Evolutionary conservation across 176 grass and related monocot species (phyloP).

Genomic region (Triticum monococcum): DNA sequence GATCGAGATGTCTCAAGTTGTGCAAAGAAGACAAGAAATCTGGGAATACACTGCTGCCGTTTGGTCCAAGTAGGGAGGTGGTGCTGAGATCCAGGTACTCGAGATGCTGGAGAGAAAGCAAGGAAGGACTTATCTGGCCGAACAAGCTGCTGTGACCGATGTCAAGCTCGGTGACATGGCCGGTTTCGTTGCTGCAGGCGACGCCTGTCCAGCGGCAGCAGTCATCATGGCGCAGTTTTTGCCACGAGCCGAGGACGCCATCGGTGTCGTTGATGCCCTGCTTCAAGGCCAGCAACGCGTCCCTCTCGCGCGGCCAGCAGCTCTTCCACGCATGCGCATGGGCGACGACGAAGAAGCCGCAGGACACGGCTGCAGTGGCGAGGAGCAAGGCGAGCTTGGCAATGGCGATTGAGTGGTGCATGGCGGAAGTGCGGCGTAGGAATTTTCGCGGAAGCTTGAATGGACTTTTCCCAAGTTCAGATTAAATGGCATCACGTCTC

Average conservation of each 20-base stretch:
- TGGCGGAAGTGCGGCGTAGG: neutral
- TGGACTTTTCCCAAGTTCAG: too few relatives aligned
- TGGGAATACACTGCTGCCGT: neutral
- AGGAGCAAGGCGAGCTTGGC: neutral
- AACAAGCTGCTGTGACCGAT: neutral
- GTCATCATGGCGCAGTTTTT: neutral
- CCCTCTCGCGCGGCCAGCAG: neutral
- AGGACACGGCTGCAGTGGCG: neutral
- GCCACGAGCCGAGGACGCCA: neutral
- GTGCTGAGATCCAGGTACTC: slow-evolving; percentile 27
- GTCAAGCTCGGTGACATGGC: neutral
- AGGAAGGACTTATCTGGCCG: slow-evolving; percentile 32
- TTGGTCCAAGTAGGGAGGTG: neutral
- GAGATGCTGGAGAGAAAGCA: slow-evolving; percentile 26
- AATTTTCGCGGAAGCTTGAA: too few relatives aligned
- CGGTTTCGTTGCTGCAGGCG: slow-evolving; percentile 13
- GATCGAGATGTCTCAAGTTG: slow-evolving; percentile 12
- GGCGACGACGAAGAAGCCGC: neutral
- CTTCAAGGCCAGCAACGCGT: slow-evolving; percentile 28
- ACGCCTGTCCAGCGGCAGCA: slow-evolving; percentile 50
- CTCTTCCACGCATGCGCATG: neutral
- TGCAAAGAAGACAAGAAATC: slow-evolving; percentile 18
- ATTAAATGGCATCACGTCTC: too few relatives aligned
- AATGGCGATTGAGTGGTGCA: neutral
- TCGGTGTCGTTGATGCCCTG: neutral